Evolutionary conservation across 2,329 filamentous ascomycete species (phyloP), one percentile per base, ranked within the genome.

Genomic region (Alternaria postmessia): DNA sequence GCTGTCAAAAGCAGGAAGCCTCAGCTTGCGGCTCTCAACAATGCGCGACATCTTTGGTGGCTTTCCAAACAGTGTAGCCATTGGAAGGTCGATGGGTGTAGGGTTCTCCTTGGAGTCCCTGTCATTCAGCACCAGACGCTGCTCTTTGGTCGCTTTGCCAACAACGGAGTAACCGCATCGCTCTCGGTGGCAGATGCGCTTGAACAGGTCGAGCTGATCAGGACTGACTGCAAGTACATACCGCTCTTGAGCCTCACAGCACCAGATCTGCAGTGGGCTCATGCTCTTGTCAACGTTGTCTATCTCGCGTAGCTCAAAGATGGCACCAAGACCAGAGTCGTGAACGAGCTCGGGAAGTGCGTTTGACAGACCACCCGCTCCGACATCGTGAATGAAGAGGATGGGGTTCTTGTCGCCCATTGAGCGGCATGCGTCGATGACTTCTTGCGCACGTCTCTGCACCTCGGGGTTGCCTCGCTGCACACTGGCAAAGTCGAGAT

Each of bases 241-340:
- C 77, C 95, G 87, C 80, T 99, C 95, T 77, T 99, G 95, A 0
- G 95, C 93, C 78, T 98, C 94, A 71, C 94, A 96, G 79, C 95
- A 97, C 94, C 94, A 98, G 47, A 99, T 97, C 76, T 98, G 92
- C 59, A 99, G 87, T 20, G 95, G 95, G 73, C 92, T 97, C 91
- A 99, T 94, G 75, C 92, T 91, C 65, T 85, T 88, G 79, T 98
- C 95, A 2, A 92, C 91, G 76, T 88, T 97, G 76, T 97, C 93
- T 38, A 99, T 86, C 73, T 98, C 92, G 65, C 95, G 89, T n/a
- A 99, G 85, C 79, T 99, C 94, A 67, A 99, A 98, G 46, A 88
- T 90, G 51, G 94, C 95, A 57, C 95, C 95, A 54, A 92, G 90
- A 1, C 93, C 93, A 48, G 94, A 93, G 78, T 99, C 95, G 71